phyloP scores from a whole-genome alignment of 1,284 basidiomycete species.

The Phylloboletellus chloephorus region DNA sequence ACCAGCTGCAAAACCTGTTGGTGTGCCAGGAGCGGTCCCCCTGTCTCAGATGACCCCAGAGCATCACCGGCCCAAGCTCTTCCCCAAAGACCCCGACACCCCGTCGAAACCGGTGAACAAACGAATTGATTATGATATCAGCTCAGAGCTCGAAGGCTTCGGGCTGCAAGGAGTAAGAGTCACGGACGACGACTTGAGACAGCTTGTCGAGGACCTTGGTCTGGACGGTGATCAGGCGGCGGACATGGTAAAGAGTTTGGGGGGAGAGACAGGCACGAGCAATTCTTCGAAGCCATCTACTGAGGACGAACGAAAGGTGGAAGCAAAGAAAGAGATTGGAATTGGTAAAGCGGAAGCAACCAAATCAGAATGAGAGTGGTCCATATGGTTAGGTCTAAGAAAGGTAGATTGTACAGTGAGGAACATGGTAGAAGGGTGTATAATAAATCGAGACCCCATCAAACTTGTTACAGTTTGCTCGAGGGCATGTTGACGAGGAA shows the following conservation, averaged over 20 bases:
- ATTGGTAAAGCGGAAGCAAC: slow-evolving; percentile 1
- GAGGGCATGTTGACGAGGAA: slow-evolving; percentile 34
- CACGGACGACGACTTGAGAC: slow-evolving; percentile 65
- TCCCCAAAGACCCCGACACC: slow-evolving; percentile 44
- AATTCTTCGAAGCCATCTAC: slow-evolving; percentile 1
- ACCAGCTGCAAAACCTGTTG: slow-evolving; percentile 53
- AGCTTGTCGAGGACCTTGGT: slow-evolving; percentile 67
- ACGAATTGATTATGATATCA: slow-evolving; percentile 53
- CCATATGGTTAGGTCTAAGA: slow-evolving; percentile 5
- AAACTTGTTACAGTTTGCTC: slow-evolving; percentile 22
- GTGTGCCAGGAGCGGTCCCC: slow-evolving; percentile 69
- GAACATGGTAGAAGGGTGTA: not conserved
- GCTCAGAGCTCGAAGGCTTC: slow-evolving; percentile 58
- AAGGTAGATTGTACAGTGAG: slow-evolving; percentile 1
- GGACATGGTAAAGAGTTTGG: slow-evolving; percentile 59
- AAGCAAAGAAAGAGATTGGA: slow-evolving; percentile 1
- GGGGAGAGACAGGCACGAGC: slow-evolving; percentile 19
- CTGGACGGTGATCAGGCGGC: slow-evolving; percentile 67
- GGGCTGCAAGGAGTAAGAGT: slow-evolving; percentile 72
- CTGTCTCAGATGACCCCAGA: slow-evolving; percentile 77
- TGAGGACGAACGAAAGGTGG: not conserved
- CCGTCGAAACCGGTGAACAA: slow-evolving; percentile 52
- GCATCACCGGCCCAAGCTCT: slow-evolving; percentile 52
- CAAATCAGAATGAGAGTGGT: slow-evolving; percentile 4
- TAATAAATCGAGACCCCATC: not conserved